These are phyloP conservation scores for Sporothrix inflata DNA, from an alignment of 2,329 filamentous ascomycete genomes.

Conservation along the genomic window DNA sequence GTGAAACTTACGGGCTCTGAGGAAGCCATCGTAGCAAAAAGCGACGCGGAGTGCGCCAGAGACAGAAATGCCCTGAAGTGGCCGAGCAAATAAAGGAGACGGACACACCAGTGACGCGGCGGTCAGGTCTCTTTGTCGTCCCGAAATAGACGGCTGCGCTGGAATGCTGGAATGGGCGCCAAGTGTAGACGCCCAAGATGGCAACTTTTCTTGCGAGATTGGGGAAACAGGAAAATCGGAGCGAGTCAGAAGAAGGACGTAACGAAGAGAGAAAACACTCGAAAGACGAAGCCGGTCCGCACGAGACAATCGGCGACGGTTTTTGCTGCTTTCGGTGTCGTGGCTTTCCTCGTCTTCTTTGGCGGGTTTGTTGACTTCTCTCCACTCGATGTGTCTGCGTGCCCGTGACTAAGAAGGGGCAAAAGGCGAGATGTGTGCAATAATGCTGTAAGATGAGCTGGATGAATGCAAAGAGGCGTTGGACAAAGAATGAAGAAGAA, in stretches of 20 bases:
- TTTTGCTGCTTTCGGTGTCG: conserved; percentile 1
- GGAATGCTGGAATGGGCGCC: conserved; percentile 23
- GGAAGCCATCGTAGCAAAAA: conserved; percentile 30
- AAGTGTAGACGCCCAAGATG: conserved; percentile 6
- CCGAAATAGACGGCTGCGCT: background rate
- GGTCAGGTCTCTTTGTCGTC: conserved; percentile 15
- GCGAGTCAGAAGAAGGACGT: background rate
- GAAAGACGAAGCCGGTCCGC: background rate
- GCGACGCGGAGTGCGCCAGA: background rate
- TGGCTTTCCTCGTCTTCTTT: background rate
- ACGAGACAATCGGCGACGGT: conserved; percentile 6
- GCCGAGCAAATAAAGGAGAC: background rate
- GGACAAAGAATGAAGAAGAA: conserved; percentile 30
- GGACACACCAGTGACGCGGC: conserved; percentile 12
- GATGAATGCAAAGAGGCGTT: conserved; percentile 27
- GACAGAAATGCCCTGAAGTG: conserved; percentile 11
- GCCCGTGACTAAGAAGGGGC: background rate
- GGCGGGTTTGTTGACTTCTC: conserved; percentile 16
- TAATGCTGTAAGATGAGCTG: conserved; percentile 30
- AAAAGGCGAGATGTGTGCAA: conserved; percentile 7
- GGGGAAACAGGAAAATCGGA: background rate
- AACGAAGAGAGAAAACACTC: background rate
- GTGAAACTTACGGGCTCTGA: conserved; percentile 33
- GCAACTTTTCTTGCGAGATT: background rate
- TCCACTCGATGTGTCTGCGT: background rate